A percentile compares a stretch with the other conserved stretches of the same genome.
Conservation (phyloP, 305 asterid genomes). For the Salvia sclarea region DNA sequence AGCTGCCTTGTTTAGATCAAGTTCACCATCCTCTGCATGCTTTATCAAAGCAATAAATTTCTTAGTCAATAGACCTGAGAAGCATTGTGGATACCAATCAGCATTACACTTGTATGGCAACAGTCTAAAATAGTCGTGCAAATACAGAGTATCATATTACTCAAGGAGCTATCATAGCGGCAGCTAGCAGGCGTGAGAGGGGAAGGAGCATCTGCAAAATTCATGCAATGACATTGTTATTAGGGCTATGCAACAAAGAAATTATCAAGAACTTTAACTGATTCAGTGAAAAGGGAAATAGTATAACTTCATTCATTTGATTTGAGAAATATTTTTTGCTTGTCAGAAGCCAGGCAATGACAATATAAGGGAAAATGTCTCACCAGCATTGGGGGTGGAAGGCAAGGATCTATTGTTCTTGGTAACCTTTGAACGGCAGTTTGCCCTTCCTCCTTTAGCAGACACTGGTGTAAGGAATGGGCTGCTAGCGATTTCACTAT, state of each 20-base stretch:
- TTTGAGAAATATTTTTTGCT: constrained; percentile 12
- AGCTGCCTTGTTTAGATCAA: constrained; percentile 95
- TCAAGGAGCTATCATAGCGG: constrained; percentile 92
- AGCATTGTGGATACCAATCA: constrained; percentile 29
- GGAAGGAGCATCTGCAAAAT: constrained; percentile 71
- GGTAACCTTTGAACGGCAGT: constrained; percentile 59
- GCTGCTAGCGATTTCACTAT: constrained; percentile 43
- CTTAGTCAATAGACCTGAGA: constrained; percentile 88
- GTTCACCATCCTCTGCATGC: constrained; percentile 92
- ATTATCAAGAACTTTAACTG: background rate
- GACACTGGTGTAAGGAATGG: constrained; percentile 78
- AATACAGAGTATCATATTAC: constrained; percentile 43
- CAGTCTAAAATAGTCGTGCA: constrained; percentile 17
- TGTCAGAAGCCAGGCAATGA: constrained; percentile 15
- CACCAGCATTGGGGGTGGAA: constrained; percentile 72
- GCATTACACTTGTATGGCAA: constrained; percentile 21
- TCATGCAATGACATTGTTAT: constrained; percentile 10
- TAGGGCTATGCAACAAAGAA: background rate
- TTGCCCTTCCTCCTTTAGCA: constrained; percentile 64
- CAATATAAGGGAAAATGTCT: constrained; percentile 31
- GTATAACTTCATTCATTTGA: background rate
- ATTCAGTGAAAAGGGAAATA: background rate
- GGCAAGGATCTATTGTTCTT: constrained; percentile 62
- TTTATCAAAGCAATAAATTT: constrained; percentile 76
- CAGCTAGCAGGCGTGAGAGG: constrained; percentile 91